Base-by-base conservation (phyloP, 805 yeast genomes). In the Yamadazyma sp. region DNA sequence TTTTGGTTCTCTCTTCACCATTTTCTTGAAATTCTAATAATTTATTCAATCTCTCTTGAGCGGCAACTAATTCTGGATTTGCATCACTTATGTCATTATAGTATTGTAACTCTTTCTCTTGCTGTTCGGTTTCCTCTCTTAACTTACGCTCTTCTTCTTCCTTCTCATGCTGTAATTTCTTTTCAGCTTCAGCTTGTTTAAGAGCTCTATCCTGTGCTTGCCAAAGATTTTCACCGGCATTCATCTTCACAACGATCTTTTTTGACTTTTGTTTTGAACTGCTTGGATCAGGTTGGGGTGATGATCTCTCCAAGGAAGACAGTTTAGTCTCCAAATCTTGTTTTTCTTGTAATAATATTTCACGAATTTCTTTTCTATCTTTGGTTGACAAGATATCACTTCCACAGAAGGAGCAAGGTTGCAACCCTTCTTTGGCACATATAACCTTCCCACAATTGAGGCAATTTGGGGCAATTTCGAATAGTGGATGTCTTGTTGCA, bases 381-480 rank as follows among this genome's bases (percentile, higher is more conserved):
- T 71, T 73, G 8, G 60, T 53, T 5, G 78, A 69, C 13, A 93
- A 65, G 27, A 93, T 59, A 22, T 78, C 82, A 17, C 69, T 55
- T 0, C 87, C 86, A 62, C 98, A 93, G 43, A 62, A 83, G 2
- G 93, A 73, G 52, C 99, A 93, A 3, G 93, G 93, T 40, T 89
- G 93, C 16, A 86, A 63, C 0, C 98, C 98, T 53, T 93, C 98
- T 47, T 80, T 81, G 4, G 74, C 71, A 63, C 99, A 93, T 2
- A 93, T 86, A 27, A 93, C 86, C 56, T 88, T 86, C 8, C 99
- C 99, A 56, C 99, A 93, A 40, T 83, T 80, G 26, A 93, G 60
- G 50, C 99, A 93, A 55, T 93, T 93, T 1, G 98, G 98, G 2
- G 94, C 93, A 44, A 83, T 73, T 38, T 86, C 94, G 43, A 87